Conservation (phyloP, 164 flowering plant genomes). For the Berberis thunbergii region DNA sequence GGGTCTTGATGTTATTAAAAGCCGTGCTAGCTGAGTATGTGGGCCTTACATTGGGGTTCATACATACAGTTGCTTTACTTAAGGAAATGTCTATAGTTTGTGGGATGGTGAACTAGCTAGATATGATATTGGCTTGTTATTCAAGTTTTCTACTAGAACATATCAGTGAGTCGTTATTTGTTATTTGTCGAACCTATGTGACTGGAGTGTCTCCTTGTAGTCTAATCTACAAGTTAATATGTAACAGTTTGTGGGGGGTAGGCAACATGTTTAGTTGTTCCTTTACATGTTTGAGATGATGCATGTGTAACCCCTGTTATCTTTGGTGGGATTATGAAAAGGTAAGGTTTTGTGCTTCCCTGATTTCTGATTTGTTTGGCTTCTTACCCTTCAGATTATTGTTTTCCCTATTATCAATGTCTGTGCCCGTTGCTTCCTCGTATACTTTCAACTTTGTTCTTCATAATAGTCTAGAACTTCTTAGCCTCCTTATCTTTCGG, state of each 20-base stretch:
- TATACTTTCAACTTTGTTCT: no score
- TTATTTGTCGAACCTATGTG: slow-evolving; percentile 23
- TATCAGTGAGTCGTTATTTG: slow-evolving; percentile 22
- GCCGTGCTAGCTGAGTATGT: slow-evolving; percentile 17
- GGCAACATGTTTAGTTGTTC: slow-evolving; percentile 21
- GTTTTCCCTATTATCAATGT: no score
- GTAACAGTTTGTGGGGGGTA: slow-evolving; percentile 26
- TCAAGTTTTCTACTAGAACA: slow-evolving; percentile 13
- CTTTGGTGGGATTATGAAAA: slow-evolving; percentile 6
- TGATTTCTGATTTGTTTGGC: slow-evolving; percentile 1
- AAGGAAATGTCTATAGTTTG: slow-evolving; percentile 18
- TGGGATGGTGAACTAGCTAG: slow-evolving; percentile 11
- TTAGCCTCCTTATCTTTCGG: no score
- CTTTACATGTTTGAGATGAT: slow-evolving; percentile 11
- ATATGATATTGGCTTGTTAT: slow-evolving; percentile 14
- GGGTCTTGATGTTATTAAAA: slow-evolving; percentile 24
- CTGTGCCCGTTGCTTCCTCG: no score
- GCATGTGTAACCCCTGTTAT: slow-evolving; percentile 13
- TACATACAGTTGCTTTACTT: slow-evolving; percentile 8
- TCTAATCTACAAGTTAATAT: slow-evolving; percentile 32
- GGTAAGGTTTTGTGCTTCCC: slow-evolving; percentile 4
- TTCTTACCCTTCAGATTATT: not conserved
- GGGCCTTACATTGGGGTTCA: not conserved
- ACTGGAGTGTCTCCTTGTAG: slow-evolving; percentile 24
- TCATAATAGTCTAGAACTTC: no score